Evolutionary conservation across 345 rosid genomes (phyloP).

Genomic region (Eucalyptus caleyi): DNA sequence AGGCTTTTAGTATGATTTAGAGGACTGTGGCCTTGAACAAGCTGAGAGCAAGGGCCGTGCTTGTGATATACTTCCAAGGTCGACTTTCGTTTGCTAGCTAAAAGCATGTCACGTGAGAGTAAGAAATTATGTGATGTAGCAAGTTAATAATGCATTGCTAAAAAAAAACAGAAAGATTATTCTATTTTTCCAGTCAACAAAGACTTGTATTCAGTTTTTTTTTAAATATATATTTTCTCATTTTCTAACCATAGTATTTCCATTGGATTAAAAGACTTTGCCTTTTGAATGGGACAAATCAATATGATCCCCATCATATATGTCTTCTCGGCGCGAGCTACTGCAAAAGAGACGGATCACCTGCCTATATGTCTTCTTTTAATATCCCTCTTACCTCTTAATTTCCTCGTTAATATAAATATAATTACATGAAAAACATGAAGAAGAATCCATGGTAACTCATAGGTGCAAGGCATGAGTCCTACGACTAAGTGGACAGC

Average conservation of each 20-base stretch:
- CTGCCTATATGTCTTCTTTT: background rate
- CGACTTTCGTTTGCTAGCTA: background rate
- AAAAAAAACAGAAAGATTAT: background rate
- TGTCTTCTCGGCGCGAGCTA: background rate
- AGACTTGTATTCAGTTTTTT: background rate
- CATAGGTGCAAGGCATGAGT: background rate
- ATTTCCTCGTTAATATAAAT: background rate
- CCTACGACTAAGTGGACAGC: background rate
- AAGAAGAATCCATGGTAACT: background rate
- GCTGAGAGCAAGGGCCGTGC: background rate
- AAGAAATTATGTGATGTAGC: background rate
- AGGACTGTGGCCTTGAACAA: background rate
- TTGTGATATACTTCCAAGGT: background rate
- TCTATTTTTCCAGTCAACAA: background rate
- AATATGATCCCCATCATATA: background rate
- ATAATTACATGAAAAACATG: background rate
- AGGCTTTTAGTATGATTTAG: background rate
- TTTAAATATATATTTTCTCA: background rate
- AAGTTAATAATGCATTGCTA: background rate
- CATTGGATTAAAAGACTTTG: background rate
- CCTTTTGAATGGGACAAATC: background rate
- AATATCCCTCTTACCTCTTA: background rate
- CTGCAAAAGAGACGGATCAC: background rate
- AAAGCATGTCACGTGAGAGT: background rate
- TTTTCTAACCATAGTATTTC: background rate